phyloP scores from a whole-genome alignment of 495 filamentous ascomycete species.

The Sordaria brevicollis region DNA sequence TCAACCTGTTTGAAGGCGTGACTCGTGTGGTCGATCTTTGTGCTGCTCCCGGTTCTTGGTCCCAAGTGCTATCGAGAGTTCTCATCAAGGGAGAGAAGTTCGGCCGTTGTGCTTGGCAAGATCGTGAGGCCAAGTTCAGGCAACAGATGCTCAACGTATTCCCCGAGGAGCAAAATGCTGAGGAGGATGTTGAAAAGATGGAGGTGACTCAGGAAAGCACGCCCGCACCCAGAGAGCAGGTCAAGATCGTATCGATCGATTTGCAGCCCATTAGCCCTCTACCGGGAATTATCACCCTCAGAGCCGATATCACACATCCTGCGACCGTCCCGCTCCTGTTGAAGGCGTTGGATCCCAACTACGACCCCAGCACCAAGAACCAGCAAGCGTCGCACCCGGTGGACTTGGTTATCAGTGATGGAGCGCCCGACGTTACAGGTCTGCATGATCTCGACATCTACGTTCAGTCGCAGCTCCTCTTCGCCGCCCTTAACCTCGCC shows the following conservation, averaged over 20 bases:
- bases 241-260: slow-evolving; percentile 92
- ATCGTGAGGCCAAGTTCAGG: slow-evolving; percentile 57
- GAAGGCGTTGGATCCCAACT: slow-evolving; percentile 69
- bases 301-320: slow-evolving; percentile 95
- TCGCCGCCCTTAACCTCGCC: slow-evolving; percentile 84
- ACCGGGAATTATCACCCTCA: slow-evolving; percentile 79
- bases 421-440: slow-evolving; percentile 92
- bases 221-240: slow-evolving; percentile 48
- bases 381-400: slow-evolving; percentile 56
- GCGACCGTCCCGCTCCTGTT: slow-evolving; percentile 84
- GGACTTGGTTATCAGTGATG: slow-evolving; percentile 88
- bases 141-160: slow-evolving; percentile 42
- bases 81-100: slow-evolving; percentile 88
- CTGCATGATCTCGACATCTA: slow-evolving; percentile 97
- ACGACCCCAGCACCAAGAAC: slow-evolving; percentile 41
- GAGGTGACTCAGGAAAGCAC: neutral
- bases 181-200: slow-evolving; percentile 5
- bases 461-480: slow-evolving; percentile 89
- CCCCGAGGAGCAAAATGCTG: slow-evolving; percentile 14
- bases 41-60: slow-evolving; percentile 93
- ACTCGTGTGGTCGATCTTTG: slow-evolving; percentile 95
- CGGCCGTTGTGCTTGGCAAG: slow-evolving; percentile 72
- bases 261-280: slow-evolving; percentile 91
- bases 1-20: slow-evolving; percentile 79
- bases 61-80: slow-evolving; percentile 85